Conservation (phyloP, 345 rosid genomes). For the Arabidopsis thaliana region DNA sequence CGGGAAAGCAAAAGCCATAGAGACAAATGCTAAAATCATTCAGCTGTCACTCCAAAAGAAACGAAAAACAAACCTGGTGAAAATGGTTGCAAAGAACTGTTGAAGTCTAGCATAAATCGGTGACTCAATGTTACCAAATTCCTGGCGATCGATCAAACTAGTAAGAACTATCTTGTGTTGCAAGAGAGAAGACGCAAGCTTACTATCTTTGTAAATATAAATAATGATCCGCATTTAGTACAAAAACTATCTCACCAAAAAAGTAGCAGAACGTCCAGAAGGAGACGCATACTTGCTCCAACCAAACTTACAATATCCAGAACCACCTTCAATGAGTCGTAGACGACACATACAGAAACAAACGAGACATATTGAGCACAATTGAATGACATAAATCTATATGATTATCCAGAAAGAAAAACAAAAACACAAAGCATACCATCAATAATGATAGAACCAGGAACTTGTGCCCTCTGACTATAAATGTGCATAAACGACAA, state of each 20-base stretch:
- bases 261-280: constrained; percentile 80
- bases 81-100: constrained; percentile 75
- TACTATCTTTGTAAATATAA: background rate
- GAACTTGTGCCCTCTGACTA: constrained; percentile 64
- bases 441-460: constrained; percentile 77
- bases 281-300: constrained; percentile 83
- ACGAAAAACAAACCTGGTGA: constrained; percentile 61
- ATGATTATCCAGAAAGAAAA: background rate
- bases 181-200: constrained; percentile 22
- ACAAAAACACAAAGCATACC: constrained; percentile 50
- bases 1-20: background rate
- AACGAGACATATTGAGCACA: background rate
- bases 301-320: constrained; percentile 93
- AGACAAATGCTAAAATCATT: constrained; percentile 15
- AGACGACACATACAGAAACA: background rate
- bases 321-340: constrained; percentile 62
- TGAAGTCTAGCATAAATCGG: constrained; percentile 78
- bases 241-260: constrained; percentile 55
- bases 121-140: constrained; percentile 90
- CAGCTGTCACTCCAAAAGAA: background rate
- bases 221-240: background rate
- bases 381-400: background rate
- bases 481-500: constrained; percentile 71
- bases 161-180: constrained; percentile 39
- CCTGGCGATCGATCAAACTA: constrained; percentile 57